A percentile compares a stretch with the other conserved stretches of the same genome.
Evolutionary conservation across 164 flowering plant species (phyloP).

Genomic region (Brasenia schreberi): DNA sequence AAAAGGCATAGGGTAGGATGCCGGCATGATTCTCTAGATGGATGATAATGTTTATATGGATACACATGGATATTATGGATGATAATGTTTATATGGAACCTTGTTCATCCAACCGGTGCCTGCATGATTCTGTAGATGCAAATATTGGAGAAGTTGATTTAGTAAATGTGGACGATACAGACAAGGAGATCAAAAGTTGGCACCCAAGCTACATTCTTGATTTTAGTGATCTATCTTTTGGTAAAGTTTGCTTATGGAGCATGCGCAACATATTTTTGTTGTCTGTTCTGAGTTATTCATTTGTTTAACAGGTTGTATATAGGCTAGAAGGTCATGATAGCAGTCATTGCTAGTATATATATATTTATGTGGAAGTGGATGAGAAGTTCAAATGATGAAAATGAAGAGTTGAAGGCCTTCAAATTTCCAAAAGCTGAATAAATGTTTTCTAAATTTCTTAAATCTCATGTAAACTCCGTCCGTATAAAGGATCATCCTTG

Average conservation of each 20-base stretch:
- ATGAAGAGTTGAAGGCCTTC: background rate
- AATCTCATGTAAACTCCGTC: too few species aligned
- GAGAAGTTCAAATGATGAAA: background rate
- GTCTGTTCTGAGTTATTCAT: background rate
- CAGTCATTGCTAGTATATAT: background rate
- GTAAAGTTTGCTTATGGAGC: slow-evolving; percentile 16
- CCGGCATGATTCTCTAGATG: too few species aligned
- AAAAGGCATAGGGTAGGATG: too few species aligned
- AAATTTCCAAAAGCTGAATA: too few species aligned
- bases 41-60: too few species aligned
- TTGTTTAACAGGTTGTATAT: background rate
- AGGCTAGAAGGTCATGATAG: background rate
- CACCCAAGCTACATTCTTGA: slow-evolving; percentile 65
- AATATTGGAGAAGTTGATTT: slow-evolving; percentile 7
- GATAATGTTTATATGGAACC: slow-evolving; percentile 77
- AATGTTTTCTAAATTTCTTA: too few species aligned
- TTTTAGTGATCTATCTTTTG: slow-evolving; percentile 73
- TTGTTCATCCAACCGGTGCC: slow-evolving; percentile 9
- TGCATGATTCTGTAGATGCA: slow-evolving; percentile 8
- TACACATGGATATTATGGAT: slow-evolving; percentile 95
- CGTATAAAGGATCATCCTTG: too few species aligned
- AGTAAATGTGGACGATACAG: slow-evolving; percentile 10
- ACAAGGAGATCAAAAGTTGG: slow-evolving; percentile 33
- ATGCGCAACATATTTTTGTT: background rate
- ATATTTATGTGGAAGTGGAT: background rate